Conservation (phyloP, 176 grass and related monocot species). For the Luzula sylvatica region DNA sequence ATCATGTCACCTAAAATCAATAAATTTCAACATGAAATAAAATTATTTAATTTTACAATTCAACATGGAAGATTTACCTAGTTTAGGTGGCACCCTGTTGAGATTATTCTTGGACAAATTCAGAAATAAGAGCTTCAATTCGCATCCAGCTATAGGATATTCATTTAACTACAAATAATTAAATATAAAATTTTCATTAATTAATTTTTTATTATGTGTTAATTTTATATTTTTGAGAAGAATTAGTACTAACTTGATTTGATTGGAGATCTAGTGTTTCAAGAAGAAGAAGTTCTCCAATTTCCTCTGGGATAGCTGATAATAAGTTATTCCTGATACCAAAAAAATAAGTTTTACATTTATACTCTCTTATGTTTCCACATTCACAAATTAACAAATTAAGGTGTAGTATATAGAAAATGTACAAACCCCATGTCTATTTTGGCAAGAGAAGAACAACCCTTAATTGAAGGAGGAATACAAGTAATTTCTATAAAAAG, state of each 20-base stretch:
- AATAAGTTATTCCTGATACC: constrained; percentile 64
- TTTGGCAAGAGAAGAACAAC: constrained; percentile 73
- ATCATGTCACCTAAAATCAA: constrained; percentile 68
- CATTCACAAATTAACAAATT: too few relatives aligned
- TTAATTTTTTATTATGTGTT: neutral
- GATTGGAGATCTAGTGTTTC: constrained; percentile 83
- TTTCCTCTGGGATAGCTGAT: constrained; percentile 58
- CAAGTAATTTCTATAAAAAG: constrained; percentile 50
- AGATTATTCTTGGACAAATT: constrained; percentile 86
- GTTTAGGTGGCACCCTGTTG: constrained; percentile 70
- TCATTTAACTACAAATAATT: constrained; percentile 55
- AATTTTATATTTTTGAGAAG: neutral
- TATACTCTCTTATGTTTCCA: constrained; percentile 1
- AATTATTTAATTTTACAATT: too few relatives aligned
- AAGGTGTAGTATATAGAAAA: constrained; percentile 1
- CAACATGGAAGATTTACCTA: constrained; percentile 33
- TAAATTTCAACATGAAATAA: neutral
- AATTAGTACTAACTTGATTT: constrained; percentile 50
- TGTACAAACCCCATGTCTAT: constrained; percentile 75
- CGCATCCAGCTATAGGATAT: constrained; percentile 78
- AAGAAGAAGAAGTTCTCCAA: constrained; percentile 57
- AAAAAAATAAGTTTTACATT: neutral
- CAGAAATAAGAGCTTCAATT: constrained; percentile 56
- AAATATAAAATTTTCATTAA: neutral
- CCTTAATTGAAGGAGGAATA: constrained; percentile 81